Base-by-base conservation (phyloP, 139 green algal genomes). In the Tetradesmus obliquus region DNA sequence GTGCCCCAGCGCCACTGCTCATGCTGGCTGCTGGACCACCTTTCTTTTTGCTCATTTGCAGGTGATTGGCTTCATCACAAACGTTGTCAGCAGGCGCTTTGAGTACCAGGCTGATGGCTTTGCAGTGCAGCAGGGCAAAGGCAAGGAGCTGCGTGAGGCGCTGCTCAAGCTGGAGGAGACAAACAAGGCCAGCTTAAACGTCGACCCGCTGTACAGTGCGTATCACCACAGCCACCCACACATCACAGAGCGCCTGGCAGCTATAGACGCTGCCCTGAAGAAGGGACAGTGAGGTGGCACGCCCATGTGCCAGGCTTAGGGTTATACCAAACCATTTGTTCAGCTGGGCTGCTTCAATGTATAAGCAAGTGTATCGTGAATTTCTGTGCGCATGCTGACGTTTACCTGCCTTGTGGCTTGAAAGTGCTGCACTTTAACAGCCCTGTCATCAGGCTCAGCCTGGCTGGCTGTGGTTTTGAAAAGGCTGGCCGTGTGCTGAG, bases 61-160 rank as follows among this genome's bases (percentile, higher is more conserved):
- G 95, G 91, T 98, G 1, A 88, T 98, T 71, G 87, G 91, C 53
- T 97, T 97, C 53, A 22, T 94, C 0, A 91, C 66, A 55, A 98
- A 99, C 84, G 66, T 98, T 19, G 86, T 99, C 1, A 96, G 91
- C 81, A 93, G 97, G 8, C 92, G n/a, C 5, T 99, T 97, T 92
- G 97, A 99, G 91, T 99, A 98, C 93, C 97, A 99, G 91, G 97
- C 97, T n/a, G 97, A 99, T 86, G 92, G 10, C 1, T 88, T 96
- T 84, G 96, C 95, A 7, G 93, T 79, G n/a, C 19, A 76, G 22
- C 69, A 85, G 79, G 85, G 93, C 17, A 87, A 93, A 24, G 94
- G 94, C 57, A 55, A 85, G 0, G 57, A 95, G 5, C 94, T 99
- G 24, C 88, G 92, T 8, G 86, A 92, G 45, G 97, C 96, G 7